Conservation (phyloP, 306 rosid genomes). For the Prunus mongolica region DNA sequence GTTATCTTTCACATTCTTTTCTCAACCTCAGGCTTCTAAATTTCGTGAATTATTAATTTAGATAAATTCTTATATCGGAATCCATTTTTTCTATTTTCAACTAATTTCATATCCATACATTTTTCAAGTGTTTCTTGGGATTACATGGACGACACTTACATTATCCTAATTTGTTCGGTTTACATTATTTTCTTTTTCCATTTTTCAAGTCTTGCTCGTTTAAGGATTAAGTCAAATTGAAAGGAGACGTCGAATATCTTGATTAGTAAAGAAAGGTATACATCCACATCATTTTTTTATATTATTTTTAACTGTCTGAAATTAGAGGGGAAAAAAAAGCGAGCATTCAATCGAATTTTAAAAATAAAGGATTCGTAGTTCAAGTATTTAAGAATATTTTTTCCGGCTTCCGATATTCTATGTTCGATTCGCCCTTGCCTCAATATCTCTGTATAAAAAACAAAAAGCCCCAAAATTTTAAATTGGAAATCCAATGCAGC, state of each 20-base stretch:
- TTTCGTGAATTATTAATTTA: neutral
- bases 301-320: too few relatives aligned
- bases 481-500: slow-evolving; percentile 1
- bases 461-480: neutral
- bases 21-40: slow-evolving; percentile 58
- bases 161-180: neutral
- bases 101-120: slow-evolving; percentile 6
- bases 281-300: too few relatives aligned
- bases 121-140: neutral
- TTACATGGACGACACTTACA: neutral
- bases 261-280: too few relatives aligned
- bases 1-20: slow-evolving; percentile 58
- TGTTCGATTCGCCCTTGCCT: rapidly evolving
- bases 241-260: too few relatives aligned
- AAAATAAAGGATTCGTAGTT: rapidly evolving
- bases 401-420: too few relatives aligned
- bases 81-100: neutral
- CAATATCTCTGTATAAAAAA: too few relatives aligned
- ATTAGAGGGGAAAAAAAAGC: too few relatives aligned
- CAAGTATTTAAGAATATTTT: too few relatives aligned
- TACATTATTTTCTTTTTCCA: neutral
- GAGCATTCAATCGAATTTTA: too few relatives aligned
- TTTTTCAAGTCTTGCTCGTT: neutral
- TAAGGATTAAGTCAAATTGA: too few relatives aligned
- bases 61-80: neutral